Evolutionary conservation across 306 rosid species (phyloP), one percentile per base, ranked within the genome.

Genomic region (Neltuma alba): DNA sequence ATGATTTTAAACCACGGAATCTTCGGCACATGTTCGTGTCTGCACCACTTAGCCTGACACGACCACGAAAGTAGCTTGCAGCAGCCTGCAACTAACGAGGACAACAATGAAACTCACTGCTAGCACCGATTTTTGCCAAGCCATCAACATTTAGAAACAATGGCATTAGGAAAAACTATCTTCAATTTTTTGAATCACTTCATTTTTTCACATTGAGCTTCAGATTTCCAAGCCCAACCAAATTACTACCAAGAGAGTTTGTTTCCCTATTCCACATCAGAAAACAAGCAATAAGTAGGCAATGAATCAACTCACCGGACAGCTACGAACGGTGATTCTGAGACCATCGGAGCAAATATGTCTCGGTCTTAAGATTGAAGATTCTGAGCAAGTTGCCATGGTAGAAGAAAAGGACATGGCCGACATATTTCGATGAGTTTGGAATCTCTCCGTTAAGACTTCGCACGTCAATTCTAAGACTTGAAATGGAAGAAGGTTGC

Each of bases 1-100:
- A 88, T 27, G 78, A 83, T 80, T 86, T 91, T 34, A 94, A 73
- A 76, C 92, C 92, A 67, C 83, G 82, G 88, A 91, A 85, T 34
- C 80, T 82, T 78, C 31, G 79, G 81, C 97, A 88, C 47, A 92
- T 83, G 70, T 76, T 79, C 68, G 76, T 63, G 72, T 82, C 87
- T 72, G 89, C 86, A 60, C 83, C 92, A 70, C 76, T 76, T 41
- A 79, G 72, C 64, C 68, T 61, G 55, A 82, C 79, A 73, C 42
- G 74, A 54, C 83, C 65, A 57, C 87, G 63, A 18, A 79, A 85
- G 47, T 54, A 72, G 74, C 76, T 80, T 10, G 83, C 70, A 50
- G 77, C 84, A 89, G 58, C 84, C 97, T 92, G 79, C 48, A 83
- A 50, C 34, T 20, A 77, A 62, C 72, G 25, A 47, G 21, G 71